Evolutionary conservation across 2,329 filamentous ascomycete species (phyloP).

Genomic region (Huntiella decipiens): DNA sequence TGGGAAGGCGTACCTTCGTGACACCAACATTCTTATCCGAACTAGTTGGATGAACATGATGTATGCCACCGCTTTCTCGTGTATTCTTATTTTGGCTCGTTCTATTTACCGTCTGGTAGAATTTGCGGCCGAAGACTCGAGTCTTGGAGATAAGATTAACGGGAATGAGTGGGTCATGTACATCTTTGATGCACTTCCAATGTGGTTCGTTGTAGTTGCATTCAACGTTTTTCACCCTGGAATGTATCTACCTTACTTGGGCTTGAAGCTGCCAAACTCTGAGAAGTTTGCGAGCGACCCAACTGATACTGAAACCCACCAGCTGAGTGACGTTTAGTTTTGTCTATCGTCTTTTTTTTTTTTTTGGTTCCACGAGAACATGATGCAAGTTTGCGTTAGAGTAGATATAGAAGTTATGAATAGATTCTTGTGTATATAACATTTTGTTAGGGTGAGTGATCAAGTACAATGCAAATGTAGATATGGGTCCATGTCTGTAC

Average conservation of each 20-base stretch:
- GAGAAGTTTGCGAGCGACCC: not conserved
- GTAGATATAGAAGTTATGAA: too few species aligned
- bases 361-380: too few species aligned
- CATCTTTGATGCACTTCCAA: conserved; percentile 18
- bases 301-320: not conserved
- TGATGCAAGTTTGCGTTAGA: too few species aligned
- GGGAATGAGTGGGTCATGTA: conserved; percentile 18
- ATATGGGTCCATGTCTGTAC: too few species aligned
- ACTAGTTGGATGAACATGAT: conserved; percentile 21
- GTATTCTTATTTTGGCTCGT: conserved; percentile 17
- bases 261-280: conserved; percentile 16
- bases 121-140: conserved; percentile 14
- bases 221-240: conserved; percentile 18
- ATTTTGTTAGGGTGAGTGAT: too few species aligned
- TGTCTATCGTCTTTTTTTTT: too few species aligned
- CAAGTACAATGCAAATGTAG: too few species aligned
- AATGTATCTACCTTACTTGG: conserved; percentile 17
- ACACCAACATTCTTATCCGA: conserved; percentile 15
- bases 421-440: too few species aligned
- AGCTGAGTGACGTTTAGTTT: too few species aligned
- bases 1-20: conserved; percentile 11
- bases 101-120: conserved; percentile 18
- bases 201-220: conserved; percentile 15
- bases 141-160: conserved; percentile 13
- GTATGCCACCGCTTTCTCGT: conserved; percentile 17